Base-by-base conservation (phyloP, 208 protist genomes). In the Leishmania arabica region DNA sequence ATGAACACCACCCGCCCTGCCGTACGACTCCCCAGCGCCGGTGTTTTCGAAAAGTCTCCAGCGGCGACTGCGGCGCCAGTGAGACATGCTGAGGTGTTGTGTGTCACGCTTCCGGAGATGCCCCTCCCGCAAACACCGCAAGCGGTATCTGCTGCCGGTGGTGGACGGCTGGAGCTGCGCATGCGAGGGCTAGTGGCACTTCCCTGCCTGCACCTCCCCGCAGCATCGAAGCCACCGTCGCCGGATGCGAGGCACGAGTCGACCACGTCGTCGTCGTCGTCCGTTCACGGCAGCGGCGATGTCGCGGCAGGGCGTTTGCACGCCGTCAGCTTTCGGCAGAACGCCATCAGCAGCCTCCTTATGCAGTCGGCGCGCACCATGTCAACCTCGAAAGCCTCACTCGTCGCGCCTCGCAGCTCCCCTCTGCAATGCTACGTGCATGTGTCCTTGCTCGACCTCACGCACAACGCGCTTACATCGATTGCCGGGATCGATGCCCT, bases 391-490 rank as follows among this genome's bases (percentile, higher is more conserved):
- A 31, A 7, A 17, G 60, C 40, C 17, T 75, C 69, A n/a, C 62
- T 37, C 31, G 27, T 37, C 19, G 65, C 31, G 58, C 77, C 77
- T 27, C 77, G 78, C 72, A 78, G 82, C 54, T 79, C 82, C 4
- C 62, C 80, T 9, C 80, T 95, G 19, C 45, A 66, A 0, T 70
- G 58, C 45, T 95, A 93, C 78, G 68, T 56, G 17, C 70, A 86
- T 45, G 56, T 96, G 17, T 85, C 89, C 76, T 83, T 88, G 4
- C 51, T 96, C 4, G 92, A 96, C 77, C 78, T 96, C 34, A 89
- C 87, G 31, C 75, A 89, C 77, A 96, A 96, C 69, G 78, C 74
- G 65, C 72, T 96, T 21, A 64, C 70, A n/a, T 86, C 68, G 40
- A 84, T 94, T 47, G 80, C 80, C 9, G 92, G 92, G 17, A 83